A percentile compares a stretch with the other conserved stretches of the same genome.
phyloP scores from a whole-genome alignment of 1,139 yeast species.

The Yueomyces sp. region DNA sequence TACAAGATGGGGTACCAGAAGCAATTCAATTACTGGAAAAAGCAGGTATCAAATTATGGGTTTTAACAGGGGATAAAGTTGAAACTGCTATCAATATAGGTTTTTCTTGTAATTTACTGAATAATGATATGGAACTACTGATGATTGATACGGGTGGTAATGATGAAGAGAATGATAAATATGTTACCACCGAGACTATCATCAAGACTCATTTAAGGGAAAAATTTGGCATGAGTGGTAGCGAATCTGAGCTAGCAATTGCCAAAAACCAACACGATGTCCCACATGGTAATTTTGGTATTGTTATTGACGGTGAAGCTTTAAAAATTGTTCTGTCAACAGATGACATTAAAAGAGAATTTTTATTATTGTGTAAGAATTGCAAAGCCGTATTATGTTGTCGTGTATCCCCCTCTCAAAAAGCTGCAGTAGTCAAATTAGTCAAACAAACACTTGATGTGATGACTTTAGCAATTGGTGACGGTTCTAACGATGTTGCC shows the following conservation, averaged over 20 bases:
- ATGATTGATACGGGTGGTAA: slow-evolving; percentile 45
- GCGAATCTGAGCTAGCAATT: slow-evolving; percentile 38
- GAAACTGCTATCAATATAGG: slow-evolving; percentile 98
- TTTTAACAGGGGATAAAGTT: slow-evolving; percentile 91
- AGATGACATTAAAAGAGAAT: slow-evolving; percentile 47
- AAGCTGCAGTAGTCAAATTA: slow-evolving; percentile 84
- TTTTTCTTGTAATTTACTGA: slow-evolving; percentile 82
- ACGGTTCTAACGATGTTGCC: slow-evolving; percentile 97
- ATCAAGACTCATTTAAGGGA: slow-evolving; percentile 50
- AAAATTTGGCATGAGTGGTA: slow-evolving; percentile 54
- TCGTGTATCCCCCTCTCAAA: slow-evolving; percentile 94
- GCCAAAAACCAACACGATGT: slow-evolving; percentile 68
- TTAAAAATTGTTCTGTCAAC: slow-evolving; percentile 58
- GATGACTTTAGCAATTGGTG: slow-evolving; percentile 91
- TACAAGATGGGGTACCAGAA: slow-evolving; percentile 97
- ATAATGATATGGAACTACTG: slow-evolving; percentile 74
- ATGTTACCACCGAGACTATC: slow-evolving; percentile 28
- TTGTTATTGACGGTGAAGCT: slow-evolving; percentile 89
- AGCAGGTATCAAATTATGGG: slow-evolving; percentile 97
- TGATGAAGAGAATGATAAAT: slow-evolving; percentile 16
- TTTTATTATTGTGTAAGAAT: slow-evolving; percentile 77
- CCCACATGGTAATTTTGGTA: slow-evolving; percentile 71
- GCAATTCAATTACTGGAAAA: slow-evolving; percentile 74
- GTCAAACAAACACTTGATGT: slow-evolving; percentile 73
- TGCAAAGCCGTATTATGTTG: slow-evolving; percentile 92